Evolutionary conservation across 2,329 filamentous ascomycete genomes (phyloP).

Genomic region (Pestalotiopsis sp.): DNA sequence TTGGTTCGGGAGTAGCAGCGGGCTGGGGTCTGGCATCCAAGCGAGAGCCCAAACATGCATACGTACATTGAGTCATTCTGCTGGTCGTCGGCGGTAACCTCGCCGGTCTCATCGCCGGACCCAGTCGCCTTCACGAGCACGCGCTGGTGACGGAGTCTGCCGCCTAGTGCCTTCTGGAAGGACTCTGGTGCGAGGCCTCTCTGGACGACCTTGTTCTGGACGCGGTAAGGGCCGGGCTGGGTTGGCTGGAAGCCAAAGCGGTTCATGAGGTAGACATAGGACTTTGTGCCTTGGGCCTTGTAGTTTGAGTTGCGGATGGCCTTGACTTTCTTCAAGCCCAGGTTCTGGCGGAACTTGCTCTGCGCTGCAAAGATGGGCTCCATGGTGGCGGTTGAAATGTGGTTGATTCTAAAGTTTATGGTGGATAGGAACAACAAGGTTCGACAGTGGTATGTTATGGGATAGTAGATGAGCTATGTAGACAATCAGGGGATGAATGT

Average conservation of each 20-base stretch:
- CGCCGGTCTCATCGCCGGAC: constrained; percentile 38
- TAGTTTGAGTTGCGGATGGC: constrained; percentile 62
- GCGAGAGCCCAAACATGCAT: neutral
- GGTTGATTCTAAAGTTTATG: neutral
- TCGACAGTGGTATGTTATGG: neutral
- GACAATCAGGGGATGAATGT: neutral
- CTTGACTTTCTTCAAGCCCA: constrained; percentile 46
- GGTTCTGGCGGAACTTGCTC: constrained; percentile 34
- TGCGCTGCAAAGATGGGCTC: constrained; percentile 35
- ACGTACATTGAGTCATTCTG: constrained; percentile 60
- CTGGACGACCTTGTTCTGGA: constrained; percentile 48
- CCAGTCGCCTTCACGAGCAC: constrained; percentile 49
- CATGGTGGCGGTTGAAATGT: constrained; percentile 27
- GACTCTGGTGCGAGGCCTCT: constrained; percentile 44
- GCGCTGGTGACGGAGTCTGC: constrained; percentile 46
- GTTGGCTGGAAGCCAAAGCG: constrained; percentile 67
- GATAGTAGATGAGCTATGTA: neutral
- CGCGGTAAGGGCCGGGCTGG: constrained; percentile 61
- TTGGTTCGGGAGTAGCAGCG: neutral
- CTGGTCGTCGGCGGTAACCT: constrained; percentile 62
- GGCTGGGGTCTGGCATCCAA: neutral
- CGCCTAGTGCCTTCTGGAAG: constrained; percentile 46
- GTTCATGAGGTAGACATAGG: constrained; percentile 61
- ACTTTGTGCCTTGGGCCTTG: constrained; percentile 59
- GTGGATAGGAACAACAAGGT: neutral